Evolutionary conservation across 2,329 filamentous ascomycete species (phyloP), one percentile per base, ranked within the genome.

Genomic region (Colletotrichum godetiae): DNA sequence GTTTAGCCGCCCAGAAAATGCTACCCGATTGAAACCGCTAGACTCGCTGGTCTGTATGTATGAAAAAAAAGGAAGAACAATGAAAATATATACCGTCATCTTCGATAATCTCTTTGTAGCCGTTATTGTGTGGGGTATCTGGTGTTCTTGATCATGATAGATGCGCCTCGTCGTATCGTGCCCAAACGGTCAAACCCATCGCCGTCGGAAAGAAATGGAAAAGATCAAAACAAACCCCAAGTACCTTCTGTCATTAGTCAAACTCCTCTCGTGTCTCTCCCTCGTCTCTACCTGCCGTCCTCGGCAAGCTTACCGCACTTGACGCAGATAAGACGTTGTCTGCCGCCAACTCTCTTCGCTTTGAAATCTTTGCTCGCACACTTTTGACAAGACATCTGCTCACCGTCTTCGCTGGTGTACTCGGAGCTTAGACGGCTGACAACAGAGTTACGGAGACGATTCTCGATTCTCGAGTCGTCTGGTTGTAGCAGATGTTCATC

Each of bases 281-380:
- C 35, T 61, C 35, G 24, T 31, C 5, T 15, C 61, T 57, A 55
- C 29, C 65, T 61, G 46, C 46, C 59, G 13, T 75, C 70, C 15
- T 77, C 75, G 22, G 77, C 76, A 11, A 78, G 69, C 56, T 77
- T 80, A 3, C 86, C 86, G 75, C 87, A 94, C 58, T 84, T 86
- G 46, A 87, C 87, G 80, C 92, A 94, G n/a, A 91, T 86, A 75
- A 93, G 81, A 73, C 85, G 86, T 78, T 90, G 89, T 65, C 84
- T 85, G 8, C 86, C 87, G 33, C 84, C 86, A 4, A 86, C 82
- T 73, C 87, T 89, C 76, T 87, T 90, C 1, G 89, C 88, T 75
- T 89, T 89, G 76, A 94, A 94, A 73, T 91, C 90, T 24, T 82
- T 87, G 1, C 89, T 87, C 5, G 88, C 87, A 77, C 92, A 94